A percentile compares a stretch with the other conserved stretches of the same genome.
Conservation (phyloP, 2,329 filamentous ascomycete species). For the Xylariaceae sp. region DNA sequence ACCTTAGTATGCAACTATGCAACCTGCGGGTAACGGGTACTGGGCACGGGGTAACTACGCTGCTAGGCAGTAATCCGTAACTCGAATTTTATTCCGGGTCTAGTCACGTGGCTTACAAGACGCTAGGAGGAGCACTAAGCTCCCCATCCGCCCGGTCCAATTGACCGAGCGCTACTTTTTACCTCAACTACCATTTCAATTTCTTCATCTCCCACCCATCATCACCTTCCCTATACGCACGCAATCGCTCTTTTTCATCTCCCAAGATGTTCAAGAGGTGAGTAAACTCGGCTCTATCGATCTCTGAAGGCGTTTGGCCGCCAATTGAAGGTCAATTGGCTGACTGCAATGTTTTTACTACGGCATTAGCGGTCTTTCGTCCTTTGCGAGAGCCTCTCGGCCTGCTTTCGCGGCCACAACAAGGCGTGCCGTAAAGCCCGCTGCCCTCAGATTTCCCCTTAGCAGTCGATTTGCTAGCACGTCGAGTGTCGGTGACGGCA, state of each 20-base stretch:
- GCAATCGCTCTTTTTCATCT: slow-evolving; percentile 68
- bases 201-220: slow-evolving; percentile 39
- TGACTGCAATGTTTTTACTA: slow-evolving; percentile 42
- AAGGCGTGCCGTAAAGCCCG: slow-evolving; percentile 61
- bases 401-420: slow-evolving; percentile 59
- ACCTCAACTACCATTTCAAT: slow-evolving; percentile 25
- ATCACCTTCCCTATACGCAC: slow-evolving; percentile 59
- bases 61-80: too few relatives aligned
- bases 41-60: not conserved
- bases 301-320: slow-evolving; percentile 31
- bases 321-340: slow-evolving; percentile 57
- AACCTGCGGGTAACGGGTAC: not conserved
- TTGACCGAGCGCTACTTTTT: slow-evolving; percentile 28
- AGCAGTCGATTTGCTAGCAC: slow-evolving; percentile 63
- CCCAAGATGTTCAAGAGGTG: slow-evolving; percentile 84
- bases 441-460: slow-evolving; percentile 57
- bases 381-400: slow-evolving; percentile 63
- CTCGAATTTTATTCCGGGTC: slow-evolving; percentile 7
- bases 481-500: slow-evolving; percentile 61
- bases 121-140: slow-evolving; percentile 21
- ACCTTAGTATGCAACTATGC: not conserved
- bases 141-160: slow-evolving; percentile 20
- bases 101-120: slow-evolving; percentile 15
- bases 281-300: slow-evolving; percentile 45
- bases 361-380: slow-evolving; percentile 64